phyloP scores from a whole-genome alignment of 2,329 filamentous ascomycete species.

The Colletotrichum chlorophyti region DNA sequence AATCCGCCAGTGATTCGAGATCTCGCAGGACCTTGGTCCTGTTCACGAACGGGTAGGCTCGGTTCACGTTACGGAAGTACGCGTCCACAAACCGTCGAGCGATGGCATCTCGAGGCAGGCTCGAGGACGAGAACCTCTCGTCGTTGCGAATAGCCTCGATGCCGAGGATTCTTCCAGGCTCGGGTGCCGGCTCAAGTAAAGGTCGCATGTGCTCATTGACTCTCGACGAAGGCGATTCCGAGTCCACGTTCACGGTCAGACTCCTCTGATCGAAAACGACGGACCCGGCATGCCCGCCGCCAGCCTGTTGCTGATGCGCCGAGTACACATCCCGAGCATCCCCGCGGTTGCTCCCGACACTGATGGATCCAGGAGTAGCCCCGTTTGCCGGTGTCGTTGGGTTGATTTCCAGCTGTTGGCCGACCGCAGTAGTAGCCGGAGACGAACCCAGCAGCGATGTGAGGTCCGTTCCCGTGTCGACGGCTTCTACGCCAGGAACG shows the following conservation, averaged over 20 bases:
- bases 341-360: conserved; percentile 10
- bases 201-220: conserved; percentile 15
- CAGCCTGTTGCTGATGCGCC: neutral
- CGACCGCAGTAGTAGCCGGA: neutral
- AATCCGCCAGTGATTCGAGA: conserved; percentile 38
- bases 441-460: conserved; percentile 21
- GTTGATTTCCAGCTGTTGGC: conserved; percentile 3
- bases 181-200: conserved; percentile 16
- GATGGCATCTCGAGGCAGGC: conserved; percentile 32
- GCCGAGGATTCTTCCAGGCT: conserved; percentile 5
- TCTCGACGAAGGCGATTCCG: conserved; percentile 11
- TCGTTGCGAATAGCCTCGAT: conserved; percentile 22
- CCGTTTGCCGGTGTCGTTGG: conserved; percentile 13
- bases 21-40: conserved; percentile 41
- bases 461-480: conserved; percentile 46
- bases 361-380: conserved; percentile 17
- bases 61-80: conserved; percentile 53
- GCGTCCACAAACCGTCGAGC: conserved; percentile 47
- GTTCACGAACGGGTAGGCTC: conserved; percentile 53
- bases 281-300: neutral
- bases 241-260: conserved; percentile 11
- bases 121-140: conserved; percentile 10
- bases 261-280: conserved; percentile 10
- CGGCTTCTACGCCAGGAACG: conserved; percentile 37
- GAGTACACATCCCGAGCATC: conserved; percentile 3